phyloP scores from a whole-genome alignment of 225 moss, liverwort and hornwort species.

The Thuidium tamariscinum region DNA sequence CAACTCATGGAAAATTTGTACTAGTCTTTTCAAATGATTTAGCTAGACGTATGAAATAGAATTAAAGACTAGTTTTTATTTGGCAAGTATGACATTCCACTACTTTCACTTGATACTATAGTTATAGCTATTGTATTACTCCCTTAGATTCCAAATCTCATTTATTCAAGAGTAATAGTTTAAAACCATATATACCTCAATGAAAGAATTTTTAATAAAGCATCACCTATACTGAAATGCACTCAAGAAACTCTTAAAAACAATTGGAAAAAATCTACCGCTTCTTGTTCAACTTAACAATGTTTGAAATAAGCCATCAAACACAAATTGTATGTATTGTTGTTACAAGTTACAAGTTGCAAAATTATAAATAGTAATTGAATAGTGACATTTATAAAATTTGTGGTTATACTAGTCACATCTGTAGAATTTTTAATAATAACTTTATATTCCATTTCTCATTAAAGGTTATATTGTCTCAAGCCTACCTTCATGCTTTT shows the following conservation, averaged over 20 bases:
- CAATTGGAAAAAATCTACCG: background rate
- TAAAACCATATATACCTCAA: background rate
- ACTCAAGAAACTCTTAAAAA: background rate
- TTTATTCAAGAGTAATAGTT: background rate
- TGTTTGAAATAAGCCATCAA: background rate
- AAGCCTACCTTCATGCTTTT: background rate
- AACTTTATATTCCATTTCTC: background rate
- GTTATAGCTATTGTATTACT: background rate
- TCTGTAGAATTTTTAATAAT: too few species aligned
- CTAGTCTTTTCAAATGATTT: background rate
- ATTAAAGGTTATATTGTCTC: background rate
- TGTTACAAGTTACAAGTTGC: background rate
- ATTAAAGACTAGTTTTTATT: background rate
- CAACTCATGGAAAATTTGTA: background rate
- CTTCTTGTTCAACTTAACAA: background rate
- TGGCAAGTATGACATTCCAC: background rate
- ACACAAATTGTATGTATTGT: accelerated
- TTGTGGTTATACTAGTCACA: too few species aligned
- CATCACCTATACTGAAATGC: background rate
- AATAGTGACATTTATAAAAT: too few species aligned
- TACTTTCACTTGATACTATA: background rate
- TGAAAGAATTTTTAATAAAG: background rate
- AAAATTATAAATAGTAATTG: background rate
- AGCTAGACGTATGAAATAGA: background rate
- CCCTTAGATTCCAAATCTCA: background rate